A percentile compares a stretch with the other conserved stretches of the same genome.
Conservation (phyloP, 495 filamentous ascomycete genomes). For the Podospora bellae-mahoneyi region DNA sequence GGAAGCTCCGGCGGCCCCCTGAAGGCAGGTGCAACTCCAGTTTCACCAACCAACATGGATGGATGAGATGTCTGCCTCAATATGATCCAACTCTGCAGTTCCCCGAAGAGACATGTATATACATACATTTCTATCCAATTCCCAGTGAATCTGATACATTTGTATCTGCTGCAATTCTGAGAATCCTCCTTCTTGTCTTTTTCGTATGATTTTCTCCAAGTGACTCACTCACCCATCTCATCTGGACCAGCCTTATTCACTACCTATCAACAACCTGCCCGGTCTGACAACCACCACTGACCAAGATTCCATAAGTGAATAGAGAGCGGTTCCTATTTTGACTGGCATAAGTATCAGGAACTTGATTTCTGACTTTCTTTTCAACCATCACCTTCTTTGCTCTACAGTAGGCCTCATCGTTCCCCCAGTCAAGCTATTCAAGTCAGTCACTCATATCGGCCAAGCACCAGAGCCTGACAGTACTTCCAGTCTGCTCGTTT, state of each 20-base stretch:
- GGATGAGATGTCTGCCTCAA: too few relatives aligned
- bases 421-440: background rate
- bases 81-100: background rate
- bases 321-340: background rate
- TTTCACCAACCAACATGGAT: background rate
- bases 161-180: background rate
- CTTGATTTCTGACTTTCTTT: background rate
- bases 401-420: background rate
- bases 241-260: background rate
- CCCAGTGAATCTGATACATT: background rate
- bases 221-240: background rate
- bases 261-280: background rate
- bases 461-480: background rate
- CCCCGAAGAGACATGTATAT: background rate
- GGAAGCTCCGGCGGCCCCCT: background rate
- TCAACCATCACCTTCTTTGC: background rate
- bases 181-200: background rate
- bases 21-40: background rate
- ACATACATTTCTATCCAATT: background rate
- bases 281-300: background rate
- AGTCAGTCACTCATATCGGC: background rate
- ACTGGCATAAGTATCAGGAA: background rate
- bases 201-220: background rate
- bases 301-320: background rate
- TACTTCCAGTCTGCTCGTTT: too few relatives aligned